These are phyloP conservation scores for Alisma plantagoaquatica DNA, from an alignment of 106 monocot species.

Conservation along the genomic window DNA sequence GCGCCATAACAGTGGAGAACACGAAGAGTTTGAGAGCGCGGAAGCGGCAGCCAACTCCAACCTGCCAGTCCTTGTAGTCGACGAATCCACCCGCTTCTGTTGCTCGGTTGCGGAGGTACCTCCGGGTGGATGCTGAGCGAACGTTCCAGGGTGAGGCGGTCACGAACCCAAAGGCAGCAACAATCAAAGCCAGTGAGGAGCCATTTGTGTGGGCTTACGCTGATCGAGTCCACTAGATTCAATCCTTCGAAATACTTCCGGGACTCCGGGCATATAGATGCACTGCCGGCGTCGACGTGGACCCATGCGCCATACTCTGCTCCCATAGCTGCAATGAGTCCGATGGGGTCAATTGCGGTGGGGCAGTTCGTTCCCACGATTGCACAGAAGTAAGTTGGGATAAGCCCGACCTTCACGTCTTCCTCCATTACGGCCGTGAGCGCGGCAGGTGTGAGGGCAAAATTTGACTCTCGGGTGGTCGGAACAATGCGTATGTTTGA, in stretches of 20 bases:
- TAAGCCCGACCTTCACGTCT: constrained; percentile 24
- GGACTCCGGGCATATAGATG: constrained; percentile 51
- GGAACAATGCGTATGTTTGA: constrained; percentile 22
- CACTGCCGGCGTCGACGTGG: constrained; percentile 53
- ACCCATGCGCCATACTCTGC: constrained; percentile 22
- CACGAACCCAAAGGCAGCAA: constrained; percentile 35
- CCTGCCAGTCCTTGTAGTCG: constrained; percentile 57
- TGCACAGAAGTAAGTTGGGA: constrained; percentile 39
- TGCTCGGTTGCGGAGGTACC: constrained; percentile 36
- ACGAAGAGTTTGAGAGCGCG: constrained; percentile 30
- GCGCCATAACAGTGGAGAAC: constrained; percentile 24
- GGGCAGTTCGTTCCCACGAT: constrained; percentile 46
- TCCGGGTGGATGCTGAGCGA: constrained; percentile 35
- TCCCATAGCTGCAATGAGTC: constrained; percentile 15
- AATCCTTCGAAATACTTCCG: constrained; percentile 32
- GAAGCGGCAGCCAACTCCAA: constrained; percentile 45
- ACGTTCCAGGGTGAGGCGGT: constrained; percentile 1
- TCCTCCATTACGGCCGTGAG: constrained; percentile 16
- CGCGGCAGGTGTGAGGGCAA: constrained; percentile 15
- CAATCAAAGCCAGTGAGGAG: constrained; percentile 40
- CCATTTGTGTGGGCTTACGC: constrained; percentile 56
- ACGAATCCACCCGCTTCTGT: constrained; percentile 35
- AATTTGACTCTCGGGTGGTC: constrained; percentile 9
- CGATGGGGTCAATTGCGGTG: constrained; percentile 31
- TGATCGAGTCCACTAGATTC: constrained; percentile 33